A percentile compares a stretch with the other conserved stretches of the same genome.
Conservation (phyloP, 495 filamentous ascomycete genomes). For the Aspergillus nanangensis region DNA sequence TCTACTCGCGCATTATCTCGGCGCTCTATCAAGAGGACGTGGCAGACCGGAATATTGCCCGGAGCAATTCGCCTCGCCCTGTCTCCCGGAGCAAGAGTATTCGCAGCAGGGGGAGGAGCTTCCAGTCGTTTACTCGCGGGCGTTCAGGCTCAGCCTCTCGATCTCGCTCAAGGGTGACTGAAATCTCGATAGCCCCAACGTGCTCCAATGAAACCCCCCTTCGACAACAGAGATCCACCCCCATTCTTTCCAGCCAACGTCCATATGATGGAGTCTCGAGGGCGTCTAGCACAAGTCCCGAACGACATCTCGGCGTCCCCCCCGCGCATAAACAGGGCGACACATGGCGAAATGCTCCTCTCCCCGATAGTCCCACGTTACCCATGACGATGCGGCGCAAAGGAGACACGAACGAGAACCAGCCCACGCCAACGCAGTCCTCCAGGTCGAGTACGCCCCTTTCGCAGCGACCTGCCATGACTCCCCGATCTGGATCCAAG, state of each 20-base stretch:
- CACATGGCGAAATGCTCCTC: conserved; percentile 33
- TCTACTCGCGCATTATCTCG: conserved; percentile 28
- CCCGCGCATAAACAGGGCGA: conserved; percentile 33
- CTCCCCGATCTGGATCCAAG: conserved; percentile 17
- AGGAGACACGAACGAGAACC: conserved; percentile 4
- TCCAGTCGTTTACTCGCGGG: conserved; percentile 6
- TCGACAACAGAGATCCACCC: conserved; percentile 29
- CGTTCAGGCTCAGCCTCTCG: background rate
- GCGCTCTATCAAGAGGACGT: conserved; percentile 41
- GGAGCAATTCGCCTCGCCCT: conserved; percentile 7
- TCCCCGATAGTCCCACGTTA: conserved; percentile 40
- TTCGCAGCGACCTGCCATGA: background rate
- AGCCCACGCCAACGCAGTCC: conserved; percentile 5
- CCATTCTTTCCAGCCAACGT: conserved; percentile 23
- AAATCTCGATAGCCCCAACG: conserved; percentile 1
- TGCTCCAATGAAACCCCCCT: conserved; percentile 7
- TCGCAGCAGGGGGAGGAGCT: conserved; percentile 14
- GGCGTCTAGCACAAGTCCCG: conserved; percentile 11
- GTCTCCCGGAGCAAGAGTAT: conserved; percentile 13
- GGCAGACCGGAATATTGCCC: conserved; percentile 38
- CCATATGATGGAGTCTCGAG: conserved; percentile 2
- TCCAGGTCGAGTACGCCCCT: conserved; percentile 8
- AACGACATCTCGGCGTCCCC: conserved; percentile 30
- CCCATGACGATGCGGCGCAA: conserved; percentile 17
- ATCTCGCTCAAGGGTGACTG: conserved; percentile 2